phyloP scores from a whole-genome alignment of 2,329 filamentous ascomycete genomes.

The Alternaria hordeiaustralica region DNA sequence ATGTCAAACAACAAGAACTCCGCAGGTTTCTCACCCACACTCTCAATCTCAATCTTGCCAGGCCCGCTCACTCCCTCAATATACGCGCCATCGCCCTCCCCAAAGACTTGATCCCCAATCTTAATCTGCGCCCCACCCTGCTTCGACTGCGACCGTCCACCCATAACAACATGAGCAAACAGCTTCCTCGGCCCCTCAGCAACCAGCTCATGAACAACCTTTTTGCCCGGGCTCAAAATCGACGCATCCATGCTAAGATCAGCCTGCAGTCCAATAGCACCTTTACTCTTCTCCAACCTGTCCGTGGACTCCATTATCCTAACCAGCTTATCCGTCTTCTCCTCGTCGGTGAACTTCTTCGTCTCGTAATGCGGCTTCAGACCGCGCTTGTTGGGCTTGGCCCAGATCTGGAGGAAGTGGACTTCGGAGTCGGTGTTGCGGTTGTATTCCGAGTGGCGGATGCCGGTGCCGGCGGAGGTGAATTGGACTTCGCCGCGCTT shows the following conservation, averaged over 20 bases:
- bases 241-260: constrained; percentile 84
- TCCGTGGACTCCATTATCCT: constrained; percentile 78
- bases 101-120: constrained; percentile 70
- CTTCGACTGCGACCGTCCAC: constrained; percentile 60
- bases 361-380: constrained; percentile 80
- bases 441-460: constrained; percentile 84
- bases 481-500: constrained; percentile 85
- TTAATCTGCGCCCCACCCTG: constrained; percentile 74
- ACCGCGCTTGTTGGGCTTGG: constrained; percentile 75
- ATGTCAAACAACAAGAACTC: constrained; percentile 61
- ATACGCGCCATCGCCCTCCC: constrained; percentile 83
- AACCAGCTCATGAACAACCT: constrained; percentile 76
- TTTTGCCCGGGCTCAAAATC: constrained; percentile 69
- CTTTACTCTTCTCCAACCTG: constrained; percentile 68
- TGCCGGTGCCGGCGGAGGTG: constrained; percentile 81
- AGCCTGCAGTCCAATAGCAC: constrained; percentile 78
- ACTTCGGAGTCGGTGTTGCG: constrained; percentile 73
- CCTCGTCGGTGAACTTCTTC: constrained; percentile 72
- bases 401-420: constrained; percentile 92
- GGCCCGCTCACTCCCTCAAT: constrained; percentile 60
- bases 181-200: constrained; percentile 71
- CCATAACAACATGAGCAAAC: constrained; percentile 82
- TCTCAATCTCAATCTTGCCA: constrained; percentile 54
- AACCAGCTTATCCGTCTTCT: constrained; percentile 74
- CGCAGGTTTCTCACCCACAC: constrained; percentile 53